These are phyloP conservation scores for Coccomyxa sp. DNA, from an alignment of 139 green algal genomes.

Conservation along the genomic window DNA sequence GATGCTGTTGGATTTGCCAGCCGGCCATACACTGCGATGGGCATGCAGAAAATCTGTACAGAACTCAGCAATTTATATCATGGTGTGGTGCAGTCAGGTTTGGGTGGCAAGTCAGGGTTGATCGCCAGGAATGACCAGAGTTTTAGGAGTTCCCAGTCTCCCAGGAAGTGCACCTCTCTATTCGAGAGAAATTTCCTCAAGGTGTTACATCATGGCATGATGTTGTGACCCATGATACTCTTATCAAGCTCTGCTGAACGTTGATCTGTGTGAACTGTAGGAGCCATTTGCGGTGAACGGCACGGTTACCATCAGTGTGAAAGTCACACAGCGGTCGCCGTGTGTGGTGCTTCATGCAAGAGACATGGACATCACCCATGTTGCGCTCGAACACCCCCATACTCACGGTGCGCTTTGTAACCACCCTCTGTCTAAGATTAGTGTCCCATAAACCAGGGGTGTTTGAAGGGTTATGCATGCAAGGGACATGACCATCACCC, in stretches of 20 bases:
- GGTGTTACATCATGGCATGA: too few relatives aligned
- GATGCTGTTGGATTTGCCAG: background rate
- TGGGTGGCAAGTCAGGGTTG: too few relatives aligned
- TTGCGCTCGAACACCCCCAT: conserved; percentile 6
- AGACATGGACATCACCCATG: conserved; percentile 34
- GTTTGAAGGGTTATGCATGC: conserved; percentile 34
- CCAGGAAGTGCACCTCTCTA: too few relatives aligned
- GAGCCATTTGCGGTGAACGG: conserved; percentile 21
- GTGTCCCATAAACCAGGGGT: too few relatives aligned
- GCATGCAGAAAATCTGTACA: too few relatives aligned
- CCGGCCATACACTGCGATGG: too few relatives aligned
- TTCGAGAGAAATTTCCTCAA: too few relatives aligned
- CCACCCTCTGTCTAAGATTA: background rate
- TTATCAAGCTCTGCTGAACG: background rate
- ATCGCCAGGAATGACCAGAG: too few relatives aligned
- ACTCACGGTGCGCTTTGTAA: background rate
- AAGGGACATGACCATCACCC: conserved; percentile 33
- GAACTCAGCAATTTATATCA: too few relatives aligned
- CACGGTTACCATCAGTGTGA: conserved; percentile 31
- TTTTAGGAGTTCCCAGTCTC: too few relatives aligned
- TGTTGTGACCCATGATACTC: too few relatives aligned
- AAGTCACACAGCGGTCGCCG: conserved; percentile 19
- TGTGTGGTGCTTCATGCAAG: conserved; percentile 65
- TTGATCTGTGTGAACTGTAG: conserved; percentile 20
- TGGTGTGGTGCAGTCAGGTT: too few relatives aligned